phyloP scores from a whole-genome alignment of 208 protist species.

The Herpetomonas samuelpessoai region DNA sequence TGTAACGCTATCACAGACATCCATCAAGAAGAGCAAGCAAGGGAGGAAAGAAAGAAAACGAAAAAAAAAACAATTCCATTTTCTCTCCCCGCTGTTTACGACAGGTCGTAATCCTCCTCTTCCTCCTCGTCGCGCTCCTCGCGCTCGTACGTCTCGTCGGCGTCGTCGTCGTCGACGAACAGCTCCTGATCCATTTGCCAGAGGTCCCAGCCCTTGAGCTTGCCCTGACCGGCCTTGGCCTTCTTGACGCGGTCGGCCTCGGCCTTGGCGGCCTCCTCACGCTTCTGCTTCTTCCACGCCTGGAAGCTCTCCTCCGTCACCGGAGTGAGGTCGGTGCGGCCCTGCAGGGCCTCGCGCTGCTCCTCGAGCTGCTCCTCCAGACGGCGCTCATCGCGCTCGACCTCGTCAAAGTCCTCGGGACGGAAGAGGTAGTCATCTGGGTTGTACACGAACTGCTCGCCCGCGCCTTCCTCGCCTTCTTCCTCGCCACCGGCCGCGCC shows the following conservation, averaged over 20 bases:
- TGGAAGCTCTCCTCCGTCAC: conserved; percentile 82
- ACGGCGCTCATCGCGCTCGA: conserved; percentile 72
- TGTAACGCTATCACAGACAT: too few relatives aligned
- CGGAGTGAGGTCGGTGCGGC: conserved; percentile 71
- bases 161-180: conserved; percentile 84
- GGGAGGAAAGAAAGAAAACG: too few relatives aligned
- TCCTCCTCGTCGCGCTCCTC: conserved; percentile 41
- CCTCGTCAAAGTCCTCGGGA: conserved; percentile 88
- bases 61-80: conserved; percentile 1
- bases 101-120: conserved; percentile 62
- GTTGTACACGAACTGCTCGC: conserved; percentile 46
- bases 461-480: conserved; percentile 23
- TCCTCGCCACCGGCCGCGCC: background rate
- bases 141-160: conserved; percentile 74
- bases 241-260: conserved; percentile 62
- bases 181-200: conserved; percentile 85
- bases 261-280: conserved; percentile 51
- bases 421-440: conserved; percentile 88
- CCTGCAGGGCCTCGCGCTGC: conserved; percentile 78
- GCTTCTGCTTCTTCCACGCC: conserved; percentile 68
- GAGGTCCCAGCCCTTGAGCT: conserved; percentile 76
- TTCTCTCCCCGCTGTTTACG: conserved; percentile 19
- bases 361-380: conserved; percentile 87
- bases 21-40: too few relatives aligned
- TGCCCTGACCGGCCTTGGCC: conserved; percentile 71